Conservation (phyloP, 768 basidiomycete genomes). For the Kwoniella sp. region DNA sequence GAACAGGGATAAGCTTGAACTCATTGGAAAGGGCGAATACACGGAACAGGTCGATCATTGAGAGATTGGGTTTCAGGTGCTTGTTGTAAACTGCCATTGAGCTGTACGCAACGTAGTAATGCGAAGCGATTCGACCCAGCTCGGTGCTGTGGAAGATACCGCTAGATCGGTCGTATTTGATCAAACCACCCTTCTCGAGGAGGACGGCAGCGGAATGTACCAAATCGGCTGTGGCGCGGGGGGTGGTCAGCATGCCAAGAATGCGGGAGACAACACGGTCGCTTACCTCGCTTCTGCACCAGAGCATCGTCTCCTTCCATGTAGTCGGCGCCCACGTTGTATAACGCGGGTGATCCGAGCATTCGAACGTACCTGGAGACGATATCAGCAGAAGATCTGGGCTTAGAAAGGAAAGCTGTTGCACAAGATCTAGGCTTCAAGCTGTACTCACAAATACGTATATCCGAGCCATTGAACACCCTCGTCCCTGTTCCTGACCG, state of each 20-base stretch:
- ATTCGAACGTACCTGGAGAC: constrained; percentile 81
- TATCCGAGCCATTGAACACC: constrained; percentile 97
- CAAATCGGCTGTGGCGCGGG: constrained; percentile 74
- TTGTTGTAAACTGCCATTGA: constrained; percentile 98
- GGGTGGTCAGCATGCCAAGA: too few relatives aligned
- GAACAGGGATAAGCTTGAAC: constrained; percentile 82
- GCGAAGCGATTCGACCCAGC: constrained; percentile 87
- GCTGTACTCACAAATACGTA: constrained; percentile 73
- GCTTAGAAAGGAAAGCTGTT: neutral
- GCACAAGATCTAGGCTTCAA: too few relatives aligned
- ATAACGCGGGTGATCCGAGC: constrained; percentile 83
- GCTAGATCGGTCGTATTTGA: constrained; percentile 87
- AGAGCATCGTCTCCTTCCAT: constrained; percentile 78
- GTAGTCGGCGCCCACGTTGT: constrained; percentile 86
- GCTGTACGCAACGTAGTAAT: constrained; percentile 91
- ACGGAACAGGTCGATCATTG: constrained; percentile 84
- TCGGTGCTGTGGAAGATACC: constrained; percentile 92
- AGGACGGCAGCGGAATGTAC: constrained; percentile 88
- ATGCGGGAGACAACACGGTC: too few relatives aligned
- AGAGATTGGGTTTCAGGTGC: constrained; percentile 83
- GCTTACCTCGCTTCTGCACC: constrained; percentile 77
- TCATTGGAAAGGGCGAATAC: constrained; percentile 95
- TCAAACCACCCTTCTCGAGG: constrained; percentile 87
- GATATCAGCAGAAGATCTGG: neutral
- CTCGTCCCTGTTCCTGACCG: constrained; percentile 90